phyloP scores from a whole-genome alignment of 257 asterid genomes.

The Plantago elongata region DNA sequence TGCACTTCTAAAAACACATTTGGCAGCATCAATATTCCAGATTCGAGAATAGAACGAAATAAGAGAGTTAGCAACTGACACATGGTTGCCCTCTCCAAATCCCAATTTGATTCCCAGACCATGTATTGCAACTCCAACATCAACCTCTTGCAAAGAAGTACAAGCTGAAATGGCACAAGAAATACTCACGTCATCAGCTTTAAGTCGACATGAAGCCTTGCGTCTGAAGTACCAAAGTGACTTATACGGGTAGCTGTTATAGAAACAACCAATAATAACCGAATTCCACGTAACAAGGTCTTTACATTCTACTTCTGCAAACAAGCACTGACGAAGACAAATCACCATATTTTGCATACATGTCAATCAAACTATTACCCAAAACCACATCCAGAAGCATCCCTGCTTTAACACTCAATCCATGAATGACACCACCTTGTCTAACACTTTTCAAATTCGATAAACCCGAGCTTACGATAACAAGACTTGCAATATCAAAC shows the following conservation, averaged over 20 bases:
- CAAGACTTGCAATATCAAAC: conserved; percentile 44
- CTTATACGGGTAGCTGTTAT: conserved; percentile 32
- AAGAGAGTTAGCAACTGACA: conserved; percentile 57
- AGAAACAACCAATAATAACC: conserved; percentile 43
- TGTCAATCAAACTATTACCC: conserved; percentile 42
- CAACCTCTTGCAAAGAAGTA: conserved; percentile 35
- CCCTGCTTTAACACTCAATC: conserved; percentile 49
- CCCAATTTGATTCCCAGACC: conserved; percentile 47
- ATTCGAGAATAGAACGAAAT: conserved; percentile 51
- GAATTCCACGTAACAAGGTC: conserved; percentile 63
- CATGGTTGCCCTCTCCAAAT: conserved; percentile 26
- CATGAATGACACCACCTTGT: conserved; percentile 43
- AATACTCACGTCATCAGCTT: conserved; percentile 42
- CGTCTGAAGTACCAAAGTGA: conserved; percentile 41
- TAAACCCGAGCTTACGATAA: conserved; percentile 34
- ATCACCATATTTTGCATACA: conserved; percentile 58
- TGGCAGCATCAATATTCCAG: conserved; percentile 34
- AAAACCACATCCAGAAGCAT: conserved; percentile 36
- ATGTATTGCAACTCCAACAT: conserved; percentile 42
- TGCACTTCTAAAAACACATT: conserved; percentile 34
- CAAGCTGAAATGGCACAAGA: conserved; percentile 63
- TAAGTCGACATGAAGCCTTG: conserved; percentile 33
- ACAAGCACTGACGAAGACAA: conserved; percentile 44
- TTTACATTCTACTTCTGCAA: conserved; percentile 32
- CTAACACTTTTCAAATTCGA: conserved; percentile 31